A percentile compares a stretch with the other conserved stretches of the same genome.
phyloP scores from a whole-genome alignment of 305 asterid species.

The Fraxinus velutina region DNA sequence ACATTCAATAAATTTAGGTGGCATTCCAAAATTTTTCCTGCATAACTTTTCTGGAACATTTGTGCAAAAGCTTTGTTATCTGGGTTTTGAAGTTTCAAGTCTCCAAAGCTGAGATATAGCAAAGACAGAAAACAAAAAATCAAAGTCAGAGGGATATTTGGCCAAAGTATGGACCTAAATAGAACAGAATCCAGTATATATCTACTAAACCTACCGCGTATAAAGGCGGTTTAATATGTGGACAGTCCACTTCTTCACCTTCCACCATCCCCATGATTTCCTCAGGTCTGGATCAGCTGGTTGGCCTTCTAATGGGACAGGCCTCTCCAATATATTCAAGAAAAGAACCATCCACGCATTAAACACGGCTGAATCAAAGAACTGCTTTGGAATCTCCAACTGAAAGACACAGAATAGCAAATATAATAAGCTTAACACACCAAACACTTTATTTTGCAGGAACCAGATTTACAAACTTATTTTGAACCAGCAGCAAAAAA shows the following conservation, averaged over 20 bases:
- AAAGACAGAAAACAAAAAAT: neutral
- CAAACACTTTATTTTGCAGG: neutral
- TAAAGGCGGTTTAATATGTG: conserved; percentile 87
- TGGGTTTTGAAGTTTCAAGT: conserved; percentile 79
- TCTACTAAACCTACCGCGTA: conserved; percentile 54
- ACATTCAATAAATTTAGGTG: conserved; percentile 80
- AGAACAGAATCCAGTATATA: neutral
- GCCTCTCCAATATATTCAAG: conserved; percentile 82
- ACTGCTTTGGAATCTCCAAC: conserved; percentile 94
- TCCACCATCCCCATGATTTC: conserved; percentile 99
- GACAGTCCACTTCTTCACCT: conserved; percentile 95
- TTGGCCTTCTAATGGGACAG: conserved; percentile 89
- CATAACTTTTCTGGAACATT: conserved; percentile 86
- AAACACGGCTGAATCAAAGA: conserved; percentile 77
- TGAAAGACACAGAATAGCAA: conserved; percentile 29
- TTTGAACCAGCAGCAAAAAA: neutral
- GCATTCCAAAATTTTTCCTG: conserved; percentile 89
- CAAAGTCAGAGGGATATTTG: conserved; percentile 7
- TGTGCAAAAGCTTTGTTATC: conserved; percentile 91
- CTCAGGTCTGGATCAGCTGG: conserved; percentile 85
- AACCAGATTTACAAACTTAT: neutral
- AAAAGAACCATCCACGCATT: conserved; percentile 95
- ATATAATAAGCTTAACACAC: neutral
- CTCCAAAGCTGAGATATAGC: conserved; percentile 69
- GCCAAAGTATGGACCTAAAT: neutral